Evolutionary conservation across 257 asterid species (phyloP).

Genomic region (Cruciata laevipes): DNA sequence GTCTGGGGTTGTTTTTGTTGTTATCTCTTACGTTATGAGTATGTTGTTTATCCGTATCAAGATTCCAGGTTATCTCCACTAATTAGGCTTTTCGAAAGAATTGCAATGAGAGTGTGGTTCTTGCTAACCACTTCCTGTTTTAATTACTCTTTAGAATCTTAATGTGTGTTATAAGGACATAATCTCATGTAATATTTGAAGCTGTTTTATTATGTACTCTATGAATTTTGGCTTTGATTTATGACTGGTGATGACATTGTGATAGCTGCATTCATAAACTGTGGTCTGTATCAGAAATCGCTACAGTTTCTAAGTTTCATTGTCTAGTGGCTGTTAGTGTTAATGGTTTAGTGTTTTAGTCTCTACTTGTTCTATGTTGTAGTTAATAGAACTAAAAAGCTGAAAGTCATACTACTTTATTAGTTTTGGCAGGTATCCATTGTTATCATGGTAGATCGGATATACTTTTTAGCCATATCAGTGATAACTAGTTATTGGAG

Average conservation of each 20-base stretch:
- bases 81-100: neutral
- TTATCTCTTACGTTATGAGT: slow-evolving; percentile 80
- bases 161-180: neutral
- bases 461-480: neutral
- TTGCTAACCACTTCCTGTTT: neutral
- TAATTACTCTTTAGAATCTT: neutral
- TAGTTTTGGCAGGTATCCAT: neutral
- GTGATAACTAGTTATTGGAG: neutral
- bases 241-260: neutral
- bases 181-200: neutral
- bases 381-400: neutral
- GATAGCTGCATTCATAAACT: neutral
- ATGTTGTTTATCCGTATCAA: slow-evolving; percentile 87
- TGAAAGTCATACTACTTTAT: neutral
- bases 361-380: neutral
- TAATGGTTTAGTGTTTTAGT: neutral
- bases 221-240: neutral
- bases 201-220: neutral
- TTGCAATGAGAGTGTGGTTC: slow-evolving; percentile 1
- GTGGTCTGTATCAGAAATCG: neutral
- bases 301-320: neutral
- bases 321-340: too few relatives aligned
- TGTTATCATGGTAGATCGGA: neutral
- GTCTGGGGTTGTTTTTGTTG: slow-evolving; percentile 66
- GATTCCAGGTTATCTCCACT: slow-evolving; percentile 80